A percentile compares a stretch with the other conserved stretches of the same genome.
Evolutionary conservation across 129 eudicot genomes (phyloP).

Genomic region (Pseudognaphalium luteoalbum): DNA sequence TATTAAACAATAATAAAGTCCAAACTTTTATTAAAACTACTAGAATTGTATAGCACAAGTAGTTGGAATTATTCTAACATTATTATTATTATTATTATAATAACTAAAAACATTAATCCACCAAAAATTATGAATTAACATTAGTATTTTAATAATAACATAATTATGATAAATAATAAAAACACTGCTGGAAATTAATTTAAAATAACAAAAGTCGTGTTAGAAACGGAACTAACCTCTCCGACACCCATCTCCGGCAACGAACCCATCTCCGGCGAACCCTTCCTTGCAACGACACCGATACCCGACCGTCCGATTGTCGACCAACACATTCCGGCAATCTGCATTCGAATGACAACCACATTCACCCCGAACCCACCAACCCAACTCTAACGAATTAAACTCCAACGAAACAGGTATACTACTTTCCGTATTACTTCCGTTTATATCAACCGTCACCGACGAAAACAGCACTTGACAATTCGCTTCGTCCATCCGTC

Average conservation of each 20-base stretch:
- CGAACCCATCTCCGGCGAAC: slow-evolving; percentile 73
- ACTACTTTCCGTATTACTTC: background rate
- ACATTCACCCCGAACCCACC: slow-evolving; percentile 66
- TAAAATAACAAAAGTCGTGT: background rate
- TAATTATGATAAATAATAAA: too few species aligned
- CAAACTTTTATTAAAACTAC: too few species aligned
- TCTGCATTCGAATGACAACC: slow-evolving; percentile 44
- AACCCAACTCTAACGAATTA: slow-evolving; percentile 64
- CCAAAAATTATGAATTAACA: too few species aligned
- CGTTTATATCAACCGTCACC: slow-evolving; percentile 33
- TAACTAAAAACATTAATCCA: too few species aligned
- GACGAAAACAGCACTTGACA: slow-evolving; percentile 55
- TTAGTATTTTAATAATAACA: too few species aligned
- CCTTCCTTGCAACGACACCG: slow-evolving; percentile 70
- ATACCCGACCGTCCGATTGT: slow-evolving; percentile 26
- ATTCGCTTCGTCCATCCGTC: slow-evolving; percentile 8
- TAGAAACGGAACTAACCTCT: slow-evolving; percentile 41
- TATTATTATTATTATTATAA: too few species aligned
- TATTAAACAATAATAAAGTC: too few species aligned
- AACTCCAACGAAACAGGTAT: slow-evolving; percentile 54
- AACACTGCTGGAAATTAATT: too few species aligned
- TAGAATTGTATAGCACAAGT: too few species aligned
- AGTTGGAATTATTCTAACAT: too few species aligned
- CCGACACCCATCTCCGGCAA: slow-evolving; percentile 59
- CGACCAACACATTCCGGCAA: slow-evolving; percentile 27